Conservation (phyloP, 768 basidiomycete genomes). For the Lactarius hatsudake region DNA sequence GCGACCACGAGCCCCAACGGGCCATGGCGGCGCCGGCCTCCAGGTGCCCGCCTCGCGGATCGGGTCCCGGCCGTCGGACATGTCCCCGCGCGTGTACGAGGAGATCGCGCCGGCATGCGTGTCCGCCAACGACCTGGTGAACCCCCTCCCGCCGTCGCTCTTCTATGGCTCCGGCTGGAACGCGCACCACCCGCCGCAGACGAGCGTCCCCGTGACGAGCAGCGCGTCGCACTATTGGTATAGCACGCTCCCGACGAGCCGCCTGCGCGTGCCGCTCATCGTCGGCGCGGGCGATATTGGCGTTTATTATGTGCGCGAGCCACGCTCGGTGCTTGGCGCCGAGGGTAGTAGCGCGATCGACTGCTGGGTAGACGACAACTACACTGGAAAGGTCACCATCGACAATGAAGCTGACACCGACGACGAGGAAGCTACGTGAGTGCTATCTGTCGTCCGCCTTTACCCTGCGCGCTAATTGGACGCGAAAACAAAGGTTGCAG, state of each 20-base stretch:
- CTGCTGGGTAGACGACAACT: slow-evolving; percentile 99
- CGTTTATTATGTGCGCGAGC: slow-evolving; percentile 84
- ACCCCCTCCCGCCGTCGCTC: slow-evolving; percentile 90
- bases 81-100: slow-evolving; percentile 52
- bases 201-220: slow-evolving; percentile 46
- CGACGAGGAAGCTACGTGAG: slow-evolving; percentile 66
- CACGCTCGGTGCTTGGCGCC: slow-evolving; percentile 48
- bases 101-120: slow-evolving; percentile 93
- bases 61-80: slow-evolving; percentile 53
- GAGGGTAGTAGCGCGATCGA: slow-evolving; percentile 64
- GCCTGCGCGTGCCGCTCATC: slow-evolving; percentile 78
- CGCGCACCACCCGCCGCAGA: slow-evolving; percentile 59
- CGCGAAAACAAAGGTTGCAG: slow-evolving; percentile 46
- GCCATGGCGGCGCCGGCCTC: slow-evolving; percentile 33
- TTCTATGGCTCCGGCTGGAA: slow-evolving; percentile 95
- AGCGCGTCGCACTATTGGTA: slow-evolving; percentile 86
- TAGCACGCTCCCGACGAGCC: slow-evolving; percentile 79
- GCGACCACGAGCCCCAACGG: slow-evolving; percentile 22
- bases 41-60: slow-evolving; percentile 74
- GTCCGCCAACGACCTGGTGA: slow-evolving; percentile 96
- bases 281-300: slow-evolving; percentile 90
- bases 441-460: slow-evolving; percentile 16
- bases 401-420: slow-evolving; percentile 71
- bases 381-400: slow-evolving; percentile 68
- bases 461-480: neutral